Evolutionary conservation across 164 flowering plant species (phyloP), one percentile per base, ranked within the genome.

Genomic region (Warburgia ugandensis): DNA sequence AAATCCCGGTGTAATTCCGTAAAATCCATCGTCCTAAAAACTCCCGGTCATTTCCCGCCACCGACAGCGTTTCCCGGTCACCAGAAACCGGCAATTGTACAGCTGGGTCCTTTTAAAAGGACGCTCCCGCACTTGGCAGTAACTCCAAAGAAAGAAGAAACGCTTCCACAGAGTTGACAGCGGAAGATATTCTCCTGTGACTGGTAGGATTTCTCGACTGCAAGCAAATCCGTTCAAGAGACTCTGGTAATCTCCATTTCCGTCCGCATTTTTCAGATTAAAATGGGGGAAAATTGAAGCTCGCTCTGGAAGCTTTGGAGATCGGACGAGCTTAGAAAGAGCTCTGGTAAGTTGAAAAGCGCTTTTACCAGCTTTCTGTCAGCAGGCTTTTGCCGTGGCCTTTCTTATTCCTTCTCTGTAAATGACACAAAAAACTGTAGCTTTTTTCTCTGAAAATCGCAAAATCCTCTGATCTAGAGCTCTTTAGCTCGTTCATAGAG

Each of bases 61-160:
- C 79, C 76, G 79, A 75, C 79, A 71, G 35, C 55, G 31, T 11
- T 50, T 21, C 25, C 71, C 63, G 59, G 69, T 61, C 52, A 67
- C 56, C 42, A 38, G 27, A 4, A 45, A 62, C 58, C 39, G 55
- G 44, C 53, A 20, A 52, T 62, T 43, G 48, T 11, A 0, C 6
- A 5, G n/a, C 30, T 29, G 16, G 7, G 29, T 22, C 48, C 19
- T 51, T 56, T 56, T 22, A 44, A 56, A 50, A 28, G 21, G 23
- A 11, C 32, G 23, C 2, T n/a, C n/a, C 52, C 39, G 38, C 25
- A 48, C 14, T 8, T 19, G 41, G 17, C 9, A 3, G 41, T 12
- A 10, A 4, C 17, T 14, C 17, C 41, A 37, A 14, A 16, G 1
- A 20, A 10, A 37, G 45, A 7, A n/a, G 4, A 4, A 9, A 42